Evolutionary conservation across 495 filamentous ascomycete genomes (phyloP), one percentile per base, ranked within the genome.

Genomic region (Hypoxylon fragiforme): DNA sequence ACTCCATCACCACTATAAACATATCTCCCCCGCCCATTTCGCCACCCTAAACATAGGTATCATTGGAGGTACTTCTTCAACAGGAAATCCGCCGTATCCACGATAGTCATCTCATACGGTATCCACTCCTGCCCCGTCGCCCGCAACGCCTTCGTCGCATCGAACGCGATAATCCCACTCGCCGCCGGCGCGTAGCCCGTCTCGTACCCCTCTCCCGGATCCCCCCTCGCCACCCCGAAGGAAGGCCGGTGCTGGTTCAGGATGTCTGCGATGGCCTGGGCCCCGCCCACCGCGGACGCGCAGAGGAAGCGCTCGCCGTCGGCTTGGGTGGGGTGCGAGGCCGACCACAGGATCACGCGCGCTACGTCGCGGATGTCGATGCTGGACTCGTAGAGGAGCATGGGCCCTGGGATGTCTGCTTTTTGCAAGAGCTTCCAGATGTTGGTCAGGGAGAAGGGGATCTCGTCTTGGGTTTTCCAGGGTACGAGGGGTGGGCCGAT

Each of bases 361-460:
- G 69, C 71, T 8, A 71, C 65, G 44, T 72, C 71, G 5, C 70
- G 46, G 9, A 74, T 55, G 45, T 73, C 69, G 11, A 71, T 49
- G 12, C 44, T 64, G 20, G 51, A 37, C 9, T 62, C 60, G 50
- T 66, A 66, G 2, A 66, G 13, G 11, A 64, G 28, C 49, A 47
- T 55, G 3, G 64, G 54, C 1, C 51, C 56, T 9, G 60, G 64
- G 32, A 66, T 35, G 6, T 61, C 56, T 20, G 53, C 46, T 3
- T 47, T 49, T 9, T 52, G 19, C 5, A 66, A 31, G 0, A 66
- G 32, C n/a, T 43, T 61, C 56, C 56, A 64, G 42, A 61, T 22
- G 37, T 52, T 32, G 31, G 32, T 52, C 18, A 63, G 44, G 9
- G 60, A 66, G 21, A 54, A 61, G 3, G 64, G 56, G 39, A 66